Percentiles rank a stretch among this genome's conserved stretches.
Conservation (phyloP, 225 moss, liverwort and hornwort species). For the Bryoerythrophyllum caledonicum region DNA sequence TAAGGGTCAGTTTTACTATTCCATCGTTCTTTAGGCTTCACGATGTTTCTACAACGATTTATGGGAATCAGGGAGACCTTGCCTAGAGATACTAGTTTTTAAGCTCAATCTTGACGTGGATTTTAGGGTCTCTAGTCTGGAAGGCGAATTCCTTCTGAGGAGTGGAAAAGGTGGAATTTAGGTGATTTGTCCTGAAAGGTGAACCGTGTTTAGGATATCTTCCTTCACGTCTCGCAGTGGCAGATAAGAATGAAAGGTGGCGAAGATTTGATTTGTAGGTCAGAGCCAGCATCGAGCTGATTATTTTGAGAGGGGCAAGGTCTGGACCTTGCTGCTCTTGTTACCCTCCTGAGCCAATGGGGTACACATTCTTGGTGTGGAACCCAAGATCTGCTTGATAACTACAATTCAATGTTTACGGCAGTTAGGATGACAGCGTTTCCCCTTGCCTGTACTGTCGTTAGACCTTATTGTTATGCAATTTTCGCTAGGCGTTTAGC, state of each 20-base stretch:
- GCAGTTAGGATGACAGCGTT: not conserved
- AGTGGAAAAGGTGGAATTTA: conserved; percentile 1
- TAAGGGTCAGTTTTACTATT: not conserved
- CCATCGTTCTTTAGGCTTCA: not conserved
- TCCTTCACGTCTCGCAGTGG: conserved; percentile 1
- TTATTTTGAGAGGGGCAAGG: not conserved
- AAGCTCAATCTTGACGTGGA: not conserved
- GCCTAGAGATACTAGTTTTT: not conserved
- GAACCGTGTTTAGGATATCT: not conserved
- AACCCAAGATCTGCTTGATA: conserved; percentile 25
- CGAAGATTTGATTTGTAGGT: not conserved
- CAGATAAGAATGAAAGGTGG: not conserved
- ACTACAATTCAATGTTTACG: not conserved
- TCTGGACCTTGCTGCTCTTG: not conserved
- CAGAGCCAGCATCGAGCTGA: conserved; percentile 10
- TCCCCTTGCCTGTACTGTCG: not conserved
- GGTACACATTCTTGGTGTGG: conserved; percentile 14
- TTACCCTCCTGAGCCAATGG: not conserved
- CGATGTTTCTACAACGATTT: not conserved
- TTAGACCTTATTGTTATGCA: not conserved
- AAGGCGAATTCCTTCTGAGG: conserved; percentile 1
- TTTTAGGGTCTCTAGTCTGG: conserved; percentile 4
- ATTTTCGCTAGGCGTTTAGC: not conserved
- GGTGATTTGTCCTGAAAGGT: conserved; percentile 8
- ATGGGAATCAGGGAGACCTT: not conserved